These are phyloP conservation scores for Ganoderma sinense DNA, from an alignment of 1,284 basidiomycete genomes.

Conservation along the genomic window DNA sequence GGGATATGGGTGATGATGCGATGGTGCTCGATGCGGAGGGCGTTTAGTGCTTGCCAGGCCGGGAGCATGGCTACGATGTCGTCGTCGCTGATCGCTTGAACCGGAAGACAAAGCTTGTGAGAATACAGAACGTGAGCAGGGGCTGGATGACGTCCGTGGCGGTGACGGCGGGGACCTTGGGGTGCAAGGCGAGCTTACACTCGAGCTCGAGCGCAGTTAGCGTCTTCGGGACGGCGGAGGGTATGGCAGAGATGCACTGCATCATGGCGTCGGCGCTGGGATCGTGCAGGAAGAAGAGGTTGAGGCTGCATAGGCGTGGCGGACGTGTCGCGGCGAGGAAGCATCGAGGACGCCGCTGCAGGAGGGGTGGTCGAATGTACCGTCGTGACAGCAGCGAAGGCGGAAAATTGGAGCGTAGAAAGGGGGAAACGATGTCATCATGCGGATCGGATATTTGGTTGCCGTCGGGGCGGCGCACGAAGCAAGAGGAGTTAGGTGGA, in stretches of 20 bases:
- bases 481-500: too few species aligned
- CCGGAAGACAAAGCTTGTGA: not conserved
- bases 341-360: too few species aligned
- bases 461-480: too few species aligned
- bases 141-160: not conserved
- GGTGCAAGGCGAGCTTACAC: not conserved
- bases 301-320: not conserved
- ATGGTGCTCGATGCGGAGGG: not conserved
- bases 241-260: not conserved
- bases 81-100: not conserved
- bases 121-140: not conserved
- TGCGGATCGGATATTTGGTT: too few species aligned
- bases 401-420: too few species aligned
- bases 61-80: conserved; percentile 5
- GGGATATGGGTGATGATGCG: not conserved
- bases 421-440: too few species aligned
- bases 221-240: not conserved
- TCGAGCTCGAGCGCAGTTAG: not conserved
- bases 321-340: not conserved
- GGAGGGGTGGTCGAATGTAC: too few species aligned
- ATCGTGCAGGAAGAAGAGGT: not conserved
- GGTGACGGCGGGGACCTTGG: not conserved
- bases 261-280: not conserved
- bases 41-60: conserved; percentile 7
- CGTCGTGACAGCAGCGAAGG: too few species aligned